Base-by-base conservation (phyloP, 139 green algal species). In the Tetradesmus lagerheimii region DNA sequence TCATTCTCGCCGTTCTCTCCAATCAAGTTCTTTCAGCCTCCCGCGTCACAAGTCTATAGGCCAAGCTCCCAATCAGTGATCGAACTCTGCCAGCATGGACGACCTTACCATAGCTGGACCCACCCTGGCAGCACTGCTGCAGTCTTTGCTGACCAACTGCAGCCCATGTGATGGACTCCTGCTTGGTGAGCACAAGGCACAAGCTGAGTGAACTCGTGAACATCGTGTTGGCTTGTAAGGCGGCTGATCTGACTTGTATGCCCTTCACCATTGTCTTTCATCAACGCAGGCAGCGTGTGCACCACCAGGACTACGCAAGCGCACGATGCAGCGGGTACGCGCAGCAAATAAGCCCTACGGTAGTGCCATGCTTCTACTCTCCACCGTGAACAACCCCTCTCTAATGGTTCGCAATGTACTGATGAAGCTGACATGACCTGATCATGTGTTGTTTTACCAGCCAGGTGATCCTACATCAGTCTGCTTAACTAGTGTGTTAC, bases 161-260 rank as follows among this genome's bases (percentile, higher is more conserved):
- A 43, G 37, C 9, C 62, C 79, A 3, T 92, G 89, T 27, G 92
- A 94, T 53, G 92, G 92, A 3, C 41, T 94, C 1, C 50, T 94
- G 8, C 89, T 93, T 31, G 92, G 92, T 90, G 53, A 47, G 90
- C 35, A 9, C 37, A 2, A 64, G 4, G 47, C n/a, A 57, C 43
- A 41, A 57, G 25, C n/a, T n/a, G n/a, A n/a, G n/a, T n/a, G n/a
- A n/a, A n/a, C n/a, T n/a, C n/a, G n/a, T n/a, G n/a, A n/a, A n/a
- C n/a, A n/a, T n/a, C n/a, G n/a, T n/a, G n/a, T n/a, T n/a, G n/a
- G n/a, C n/a, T n/a, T 6, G 31, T 20, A 31, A 31, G 57, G 15
- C 1, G 9, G 57, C 23, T n/a, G 23, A 71, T 71, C 57, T 31
- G 23, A 18, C n/a, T n/a, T 71, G 37, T 14, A 83, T 79, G 1